phyloP scores from a whole-genome alignment of 2,329 filamentous ascomycete species.

The Orbilia blumenaviensis region DNA sequence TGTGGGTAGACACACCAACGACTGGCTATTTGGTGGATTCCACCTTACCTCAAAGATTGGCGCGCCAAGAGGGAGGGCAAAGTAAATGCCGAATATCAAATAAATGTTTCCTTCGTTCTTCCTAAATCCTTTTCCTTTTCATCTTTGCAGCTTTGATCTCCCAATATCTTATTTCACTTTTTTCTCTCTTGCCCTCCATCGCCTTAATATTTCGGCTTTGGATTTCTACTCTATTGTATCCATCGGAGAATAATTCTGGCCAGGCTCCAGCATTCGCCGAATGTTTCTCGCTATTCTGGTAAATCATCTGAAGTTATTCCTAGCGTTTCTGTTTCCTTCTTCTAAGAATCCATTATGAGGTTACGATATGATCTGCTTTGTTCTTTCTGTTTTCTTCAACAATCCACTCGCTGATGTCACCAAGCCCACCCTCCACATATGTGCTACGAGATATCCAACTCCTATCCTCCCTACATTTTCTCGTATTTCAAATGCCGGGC shows the following conservation, averaged over 20 bases:
- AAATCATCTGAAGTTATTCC: background rate
- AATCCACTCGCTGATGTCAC: slow-evolving; percentile 40
- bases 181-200: background rate
- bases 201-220: background rate
- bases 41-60: slow-evolving; percentile 49
- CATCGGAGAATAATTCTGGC: background rate
- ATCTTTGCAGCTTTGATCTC: too few relatives aligned
- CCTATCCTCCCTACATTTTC: background rate
- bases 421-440: background rate
- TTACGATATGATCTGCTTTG: slow-evolving; percentile 1
- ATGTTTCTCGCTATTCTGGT: background rate
- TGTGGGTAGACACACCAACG: slow-evolving; percentile 49
- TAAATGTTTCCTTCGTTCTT: background rate
- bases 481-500: slow-evolving; percentile 2
- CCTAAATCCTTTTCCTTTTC: background rate
- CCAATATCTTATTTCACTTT: background rate
- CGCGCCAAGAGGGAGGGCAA: slow-evolving; percentile 35
- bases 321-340: background rate
- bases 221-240: background rate
- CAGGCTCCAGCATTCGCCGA: slow-evolving; percentile 8
- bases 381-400: background rate
- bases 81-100: slow-evolving; percentile 2
- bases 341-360: background rate
- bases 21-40: slow-evolving; percentile 54
- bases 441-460: background rate